Evolutionary conservation across 2,329 filamentous ascomycete genomes (phyloP).

Genomic region (Xylariaceae sp.): DNA sequence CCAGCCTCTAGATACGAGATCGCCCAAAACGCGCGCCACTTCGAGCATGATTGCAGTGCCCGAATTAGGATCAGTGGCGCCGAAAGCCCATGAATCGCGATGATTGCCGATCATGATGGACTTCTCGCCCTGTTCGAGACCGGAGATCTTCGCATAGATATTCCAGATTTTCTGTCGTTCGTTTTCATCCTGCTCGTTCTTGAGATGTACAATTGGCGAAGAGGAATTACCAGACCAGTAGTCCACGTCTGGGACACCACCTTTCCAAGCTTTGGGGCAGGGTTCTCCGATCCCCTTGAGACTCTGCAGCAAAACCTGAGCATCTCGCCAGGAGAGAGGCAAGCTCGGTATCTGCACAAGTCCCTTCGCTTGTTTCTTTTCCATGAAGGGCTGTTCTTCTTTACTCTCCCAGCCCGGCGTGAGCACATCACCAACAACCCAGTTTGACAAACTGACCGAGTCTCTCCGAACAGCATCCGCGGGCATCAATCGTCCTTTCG

Average conservation of each 20-base stretch:
- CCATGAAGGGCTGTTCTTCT: slow-evolving; percentile 58
- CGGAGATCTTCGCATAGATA: slow-evolving; percentile 74
- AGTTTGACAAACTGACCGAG: slow-evolving; percentile 72
- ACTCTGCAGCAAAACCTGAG: slow-evolving; percentile 68
- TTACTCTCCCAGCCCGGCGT: slow-evolving; percentile 81
- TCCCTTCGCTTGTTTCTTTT: slow-evolving; percentile 63
- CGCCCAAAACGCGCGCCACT: slow-evolving; percentile 76
- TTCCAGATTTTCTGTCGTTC: slow-evolving; percentile 87
- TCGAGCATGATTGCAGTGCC: slow-evolving; percentile 91
- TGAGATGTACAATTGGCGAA: slow-evolving; percentile 72
- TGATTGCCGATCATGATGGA: slow-evolving; percentile 89
- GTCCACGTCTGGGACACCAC: slow-evolving; percentile 69
- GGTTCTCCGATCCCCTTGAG: slow-evolving; percentile 69
- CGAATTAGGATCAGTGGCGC: slow-evolving; percentile 77
- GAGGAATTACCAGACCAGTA: slow-evolving; percentile 80
- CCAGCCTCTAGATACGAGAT: slow-evolving; percentile 74
- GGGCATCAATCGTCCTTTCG: slow-evolving; percentile 74
- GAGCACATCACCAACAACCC: slow-evolving; percentile 84
- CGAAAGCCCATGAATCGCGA: slow-evolving; percentile 87
- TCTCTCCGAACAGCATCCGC: slow-evolving; percentile 78
- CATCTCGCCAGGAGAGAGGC: slow-evolving; percentile 85
- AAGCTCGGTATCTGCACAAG: slow-evolving; percentile 83
- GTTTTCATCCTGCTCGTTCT: slow-evolving; percentile 82
- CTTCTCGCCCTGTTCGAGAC: slow-evolving; percentile 78
- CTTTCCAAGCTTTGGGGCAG: slow-evolving; percentile 66